Evolutionary conservation across 2,329 filamentous ascomycete genomes (phyloP), one percentile per base, ranked within the genome.

Genomic region (Alternaria ventricosa): DNA sequence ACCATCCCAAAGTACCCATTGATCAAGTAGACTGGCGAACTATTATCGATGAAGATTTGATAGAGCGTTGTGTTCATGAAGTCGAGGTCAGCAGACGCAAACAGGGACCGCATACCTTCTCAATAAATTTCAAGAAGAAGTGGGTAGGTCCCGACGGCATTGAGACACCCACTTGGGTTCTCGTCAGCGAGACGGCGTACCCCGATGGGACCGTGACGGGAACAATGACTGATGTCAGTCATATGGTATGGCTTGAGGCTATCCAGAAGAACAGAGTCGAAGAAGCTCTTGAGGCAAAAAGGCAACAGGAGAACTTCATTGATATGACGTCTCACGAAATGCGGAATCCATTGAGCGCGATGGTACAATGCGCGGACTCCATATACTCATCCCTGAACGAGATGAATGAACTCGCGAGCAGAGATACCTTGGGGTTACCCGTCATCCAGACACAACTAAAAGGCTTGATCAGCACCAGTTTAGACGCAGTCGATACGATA

Each of bases 171-270:
- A 65, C 63, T 7, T 72, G 66, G 64, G 60, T 71, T 18, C 33
- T 69, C 13, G 63, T 57, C 11, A 66, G 65, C 5, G 65, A 59
- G 44, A 66, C 54, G 33, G 57, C 66, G 2, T 65, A 72, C 41
- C 20, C 63, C 20, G 67, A 71, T 20, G 65, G 49, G 15, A 58
- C 61, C 15, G 60, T 66, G 18, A 74, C 75, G 50, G 78, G 78
- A 9, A 74, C 72, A 5, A 65, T 79, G 18, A 72, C 74, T 3
- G 75, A 79, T 43, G 77, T 79, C 20, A 76, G 74, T 36, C 70
- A 75, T 6, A 71, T 78, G 23, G 79, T 78, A 57, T 77, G 76
- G 72, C 72, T 73, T 5, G 66, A 69, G 23, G 47, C 47, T 11
- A 60, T 60, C 11, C 69, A 65, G 41, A 61, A 59, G 28, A 61